Conservation (phyloP, 148 eudicot genomes). For the Persicaria maculosa region DNA sequence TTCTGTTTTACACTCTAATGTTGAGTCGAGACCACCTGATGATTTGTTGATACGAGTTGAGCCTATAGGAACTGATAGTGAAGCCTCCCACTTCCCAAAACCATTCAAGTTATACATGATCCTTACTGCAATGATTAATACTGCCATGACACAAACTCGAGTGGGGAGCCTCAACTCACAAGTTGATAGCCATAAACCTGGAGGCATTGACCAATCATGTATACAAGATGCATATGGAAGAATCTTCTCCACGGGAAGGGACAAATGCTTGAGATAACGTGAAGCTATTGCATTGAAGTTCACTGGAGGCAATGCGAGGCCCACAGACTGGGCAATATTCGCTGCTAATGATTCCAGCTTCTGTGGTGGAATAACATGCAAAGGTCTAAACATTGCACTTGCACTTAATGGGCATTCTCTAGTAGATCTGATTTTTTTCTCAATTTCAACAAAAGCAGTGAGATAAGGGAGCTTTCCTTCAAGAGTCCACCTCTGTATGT, state of each 20-base stretch:
- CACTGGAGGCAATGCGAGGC: slow-evolving; percentile 72
- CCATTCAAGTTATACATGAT: slow-evolving; percentile 68
- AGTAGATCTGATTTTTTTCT: slow-evolving; percentile 42
- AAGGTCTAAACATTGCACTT: slow-evolving; percentile 73
- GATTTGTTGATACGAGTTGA: slow-evolving; percentile 18
- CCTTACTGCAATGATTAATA: slow-evolving; percentile 70
- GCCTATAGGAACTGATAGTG: slow-evolving; percentile 32
- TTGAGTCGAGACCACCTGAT: slow-evolving; percentile 11
- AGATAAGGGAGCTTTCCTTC: slow-evolving; percentile 87
- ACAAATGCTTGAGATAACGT: slow-evolving; percentile 45
- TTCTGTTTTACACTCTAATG: slow-evolving; percentile 9
- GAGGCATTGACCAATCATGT: slow-evolving; percentile 84
- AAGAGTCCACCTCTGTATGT: slow-evolving; percentile 56
- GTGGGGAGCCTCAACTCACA: slow-evolving; percentile 58
- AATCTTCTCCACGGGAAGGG: slow-evolving; percentile 53
- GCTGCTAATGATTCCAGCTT: slow-evolving; percentile 80
- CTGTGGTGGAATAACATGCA: slow-evolving; percentile 34
- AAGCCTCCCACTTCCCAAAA: slow-evolving; percentile 78
- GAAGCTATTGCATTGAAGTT: slow-evolving; percentile 68
- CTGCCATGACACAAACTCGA: slow-evolving; percentile 74
- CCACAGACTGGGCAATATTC: slow-evolving; percentile 46
- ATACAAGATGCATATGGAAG: slow-evolving; percentile 60
- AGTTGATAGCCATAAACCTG: slow-evolving; percentile 62
- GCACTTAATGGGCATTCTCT: slow-evolving; percentile 49
- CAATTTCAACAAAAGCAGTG: slow-evolving; percentile 59